Evolutionary conservation across 768 basidiomycete genomes (phyloP), one percentile per base, ranked within the genome.

Genomic region (Arthromyces matolae): DNA sequence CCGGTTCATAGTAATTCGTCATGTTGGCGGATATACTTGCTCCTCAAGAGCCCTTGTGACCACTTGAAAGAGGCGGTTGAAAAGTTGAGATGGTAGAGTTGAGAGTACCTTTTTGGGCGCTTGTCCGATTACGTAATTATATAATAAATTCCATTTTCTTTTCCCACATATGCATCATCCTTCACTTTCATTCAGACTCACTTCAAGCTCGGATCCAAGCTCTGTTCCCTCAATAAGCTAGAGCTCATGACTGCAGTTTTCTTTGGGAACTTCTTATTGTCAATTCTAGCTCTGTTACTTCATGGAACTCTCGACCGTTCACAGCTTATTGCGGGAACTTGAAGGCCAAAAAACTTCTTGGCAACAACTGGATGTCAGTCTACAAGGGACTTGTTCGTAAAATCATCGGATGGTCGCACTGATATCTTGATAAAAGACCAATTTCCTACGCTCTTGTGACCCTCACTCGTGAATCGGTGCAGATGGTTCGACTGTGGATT

Each of bases 381-480:
- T 14, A 4, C 22, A n/a, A 22, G 51, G 40, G 34, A 25, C 45
- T 49, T 42, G 31, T 55, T 55, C 47, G 54, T 52, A 29, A 49
- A 31, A 49, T 45, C 35, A 38, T 52, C 51, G 54, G 54, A 50
- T 55, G 23, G 23, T 44, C n/a, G 27, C 8, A 19, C 38, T 27
- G 8, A 35, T 39, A 42, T 29, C 20, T 34, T 40, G 31, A 28
- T n/a, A 13, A 36, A 23, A 22, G 13, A 6, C 7, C 10, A 20
- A 42, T 20, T 29, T 20, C 29, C 34, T 42, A 44, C 23, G 4
- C 23, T 37, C 43, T 27, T 46, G 29, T 34, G n/a, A 38, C 19
- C 20, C 27, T 31, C 7, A 1, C 27, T 20, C 35, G 8, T 42
- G 16, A 33, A 9, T 12, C 43, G 38, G 52, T 28, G 36, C 16